Base-by-base conservation (phyloP, 2,329 filamentous ascomycete species). In the Aspergillus sp. region DNA sequence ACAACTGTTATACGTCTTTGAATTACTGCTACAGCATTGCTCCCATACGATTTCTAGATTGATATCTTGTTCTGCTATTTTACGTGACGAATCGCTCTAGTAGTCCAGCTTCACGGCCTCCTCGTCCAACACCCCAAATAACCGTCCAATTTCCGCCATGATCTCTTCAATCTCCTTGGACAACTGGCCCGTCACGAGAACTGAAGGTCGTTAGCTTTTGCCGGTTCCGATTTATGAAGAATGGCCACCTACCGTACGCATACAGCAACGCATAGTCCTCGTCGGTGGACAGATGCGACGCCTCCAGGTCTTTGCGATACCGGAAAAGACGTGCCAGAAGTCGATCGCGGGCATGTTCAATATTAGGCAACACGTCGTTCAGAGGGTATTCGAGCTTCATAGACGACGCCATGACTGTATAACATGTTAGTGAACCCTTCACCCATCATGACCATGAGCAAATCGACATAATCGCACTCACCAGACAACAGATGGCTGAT, bases 351-450 rank as follows among this genome's bases (percentile, higher is more conserved):
- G 87, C 85, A 66, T 88, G 84, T 46, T 88, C 84, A 30, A 95
- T 88, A 55, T 86, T 91, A 0, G 94, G 94, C 40, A 97, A 79
- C 11, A 89, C 89, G 65, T 96, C 91, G 33, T 88, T 93, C 53
- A 99, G 79, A 0, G 94, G 92, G 63, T 96, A 97, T 72, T 96
- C 92, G 8, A 97, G 81, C 79, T 95, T 96, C 75, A 97, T 85
- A 13, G 89, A 95, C 40, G 89, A 94, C 1, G 94, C 94, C 57
- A 99, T 82, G 5, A 97, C 94, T 74, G 65, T 85, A 11, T 30
- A 30, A 30, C 26, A 30, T 9, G 26, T 30, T 8, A 30, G 26
- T 8, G 10, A 30, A 30, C 8, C 26, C 26, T 30, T 11, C 8
- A 10, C 8, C 10, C 26, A 11, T 11, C 26, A 30, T 11, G 10